Conservation (phyloP, 805 yeast genomes). For the Candida ortonii region DNA sequence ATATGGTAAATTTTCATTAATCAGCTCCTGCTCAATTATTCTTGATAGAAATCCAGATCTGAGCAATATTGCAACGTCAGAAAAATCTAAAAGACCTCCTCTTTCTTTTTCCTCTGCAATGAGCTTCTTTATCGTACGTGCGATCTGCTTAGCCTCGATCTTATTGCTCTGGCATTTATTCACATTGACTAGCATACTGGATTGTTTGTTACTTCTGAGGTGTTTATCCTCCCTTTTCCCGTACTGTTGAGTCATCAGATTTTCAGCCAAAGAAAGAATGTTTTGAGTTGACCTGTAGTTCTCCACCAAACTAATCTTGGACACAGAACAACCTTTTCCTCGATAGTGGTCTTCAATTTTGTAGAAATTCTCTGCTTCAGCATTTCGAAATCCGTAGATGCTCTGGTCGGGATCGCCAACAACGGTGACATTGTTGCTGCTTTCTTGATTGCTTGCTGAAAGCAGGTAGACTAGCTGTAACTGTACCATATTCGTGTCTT, state of each 20-base stretch:
- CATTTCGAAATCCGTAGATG: constrained; percentile 85
- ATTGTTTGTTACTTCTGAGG: constrained; percentile 45
- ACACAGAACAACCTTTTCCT: constrained; percentile 14
- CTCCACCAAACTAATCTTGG: constrained; percentile 48
- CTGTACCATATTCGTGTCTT: constrained; percentile 83
- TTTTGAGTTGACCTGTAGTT: constrained; percentile 79
- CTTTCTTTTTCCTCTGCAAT: constrained; percentile 42
- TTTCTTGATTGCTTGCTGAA: constrained; percentile 38
- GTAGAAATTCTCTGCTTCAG: constrained; percentile 64
- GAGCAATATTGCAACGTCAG: constrained; percentile 72
- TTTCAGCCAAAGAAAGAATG: constrained; percentile 63
- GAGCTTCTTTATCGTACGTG: constrained; percentile 46
- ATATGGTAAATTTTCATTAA: constrained; percentile 58
- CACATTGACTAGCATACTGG: constrained; percentile 47
- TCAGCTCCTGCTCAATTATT: constrained; percentile 61
- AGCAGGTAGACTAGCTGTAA: constrained; percentile 60
- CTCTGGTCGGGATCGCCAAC: constrained; percentile 98
- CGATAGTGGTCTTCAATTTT: constrained; percentile 44
- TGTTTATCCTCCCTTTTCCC: constrained; percentile 40
- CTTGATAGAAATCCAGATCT: constrained; percentile 63
- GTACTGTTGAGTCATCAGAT: constrained; percentile 59
- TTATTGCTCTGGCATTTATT: constrained; percentile 38
- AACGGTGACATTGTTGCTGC: constrained; percentile 63
- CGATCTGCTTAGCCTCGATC: constrained; percentile 59
- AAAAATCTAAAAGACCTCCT: constrained; percentile 36